Conservation (phyloP, 1,139 yeast species). For the Geotrichum carabidarum region DNA sequence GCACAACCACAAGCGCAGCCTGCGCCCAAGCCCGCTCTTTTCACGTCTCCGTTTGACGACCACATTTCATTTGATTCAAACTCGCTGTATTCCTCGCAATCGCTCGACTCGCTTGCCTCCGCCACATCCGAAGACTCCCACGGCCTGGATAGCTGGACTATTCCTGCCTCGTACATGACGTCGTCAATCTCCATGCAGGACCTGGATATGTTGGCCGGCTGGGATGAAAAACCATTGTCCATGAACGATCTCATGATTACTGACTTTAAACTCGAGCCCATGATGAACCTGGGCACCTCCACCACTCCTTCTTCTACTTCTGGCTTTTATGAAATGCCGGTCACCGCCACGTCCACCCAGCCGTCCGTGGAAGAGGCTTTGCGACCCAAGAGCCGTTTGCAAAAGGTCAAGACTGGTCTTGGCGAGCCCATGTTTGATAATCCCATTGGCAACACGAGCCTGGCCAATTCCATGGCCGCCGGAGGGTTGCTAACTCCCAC, state of each 20-base stretch:
- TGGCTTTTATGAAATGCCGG: neutral
- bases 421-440: constrained; percentile 5
- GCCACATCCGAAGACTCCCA: neutral
- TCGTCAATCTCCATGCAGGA: neutral
- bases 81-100: neutral
- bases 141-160: neutral
- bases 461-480: neutral
- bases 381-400: constrained; percentile 1
- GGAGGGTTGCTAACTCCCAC: constrained; percentile 2
- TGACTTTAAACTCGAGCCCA: constrained; percentile 10
- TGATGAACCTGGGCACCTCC: constrained; percentile 4
- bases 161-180: constrained; percentile 2
- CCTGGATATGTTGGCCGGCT: neutral
- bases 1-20: neutral
- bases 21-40: neutral
- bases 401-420: constrained; percentile 2
- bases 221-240: constrained; percentile 9
- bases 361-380: neutral
- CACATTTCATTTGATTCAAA: neutral
- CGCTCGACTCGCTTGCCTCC: neutral
- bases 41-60: neutral
- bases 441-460: neutral
- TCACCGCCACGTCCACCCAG: neutral
- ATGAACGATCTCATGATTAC: constrained; percentile 15
- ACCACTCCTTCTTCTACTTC: neutral